Conservation (phyloP, 75 land plant species). For the Larix kaempferi region DNA sequence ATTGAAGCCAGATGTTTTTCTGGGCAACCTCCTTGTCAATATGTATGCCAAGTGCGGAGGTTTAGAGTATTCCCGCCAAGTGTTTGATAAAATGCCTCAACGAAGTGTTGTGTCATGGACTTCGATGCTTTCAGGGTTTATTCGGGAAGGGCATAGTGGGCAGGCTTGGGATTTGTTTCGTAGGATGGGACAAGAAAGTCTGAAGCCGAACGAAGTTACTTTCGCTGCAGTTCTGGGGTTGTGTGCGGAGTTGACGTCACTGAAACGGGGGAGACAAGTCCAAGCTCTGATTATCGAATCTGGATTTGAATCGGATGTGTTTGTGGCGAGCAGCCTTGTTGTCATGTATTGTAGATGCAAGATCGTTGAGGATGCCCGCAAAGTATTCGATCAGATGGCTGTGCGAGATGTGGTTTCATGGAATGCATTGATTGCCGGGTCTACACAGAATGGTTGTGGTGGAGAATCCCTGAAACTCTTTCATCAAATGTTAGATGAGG, state of each 20-base stretch:
- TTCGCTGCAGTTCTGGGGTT: constrained; percentile 11
- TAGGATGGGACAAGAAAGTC: background rate
- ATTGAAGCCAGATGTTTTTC: too few species aligned
- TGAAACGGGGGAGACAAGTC: constrained; percentile 23
- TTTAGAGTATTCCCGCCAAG: constrained; percentile 11
- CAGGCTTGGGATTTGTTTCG: constrained; percentile 2
- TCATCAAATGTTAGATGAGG: constrained; percentile 20
- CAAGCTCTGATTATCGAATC: constrained; percentile 33
- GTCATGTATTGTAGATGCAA: constrained; percentile 30
- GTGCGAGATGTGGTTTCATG: constrained; percentile 53
- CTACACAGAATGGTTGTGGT: constrained; percentile 22
- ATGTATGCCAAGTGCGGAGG: constrained; percentile 37
- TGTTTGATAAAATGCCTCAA: constrained; percentile 17
- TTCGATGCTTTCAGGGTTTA: constrained; percentile 16
- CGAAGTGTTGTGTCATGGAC: constrained; percentile 19
- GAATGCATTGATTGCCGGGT: constrained; percentile 51
- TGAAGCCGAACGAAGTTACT: background rate
- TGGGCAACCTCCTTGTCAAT: constrained; percentile 45
- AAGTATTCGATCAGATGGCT: constrained; percentile 42
- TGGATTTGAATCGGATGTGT: constrained; percentile 23
- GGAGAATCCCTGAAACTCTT: constrained; percentile 26
- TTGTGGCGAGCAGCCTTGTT: constrained; percentile 44
- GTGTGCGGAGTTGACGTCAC: constrained; percentile 25
- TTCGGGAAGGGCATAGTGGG: background rate
- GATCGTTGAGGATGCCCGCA: constrained; percentile 19